Conservation (phyloP, 2,329 filamentous ascomycete genomes). For the Monosporascus sp. region DNA sequence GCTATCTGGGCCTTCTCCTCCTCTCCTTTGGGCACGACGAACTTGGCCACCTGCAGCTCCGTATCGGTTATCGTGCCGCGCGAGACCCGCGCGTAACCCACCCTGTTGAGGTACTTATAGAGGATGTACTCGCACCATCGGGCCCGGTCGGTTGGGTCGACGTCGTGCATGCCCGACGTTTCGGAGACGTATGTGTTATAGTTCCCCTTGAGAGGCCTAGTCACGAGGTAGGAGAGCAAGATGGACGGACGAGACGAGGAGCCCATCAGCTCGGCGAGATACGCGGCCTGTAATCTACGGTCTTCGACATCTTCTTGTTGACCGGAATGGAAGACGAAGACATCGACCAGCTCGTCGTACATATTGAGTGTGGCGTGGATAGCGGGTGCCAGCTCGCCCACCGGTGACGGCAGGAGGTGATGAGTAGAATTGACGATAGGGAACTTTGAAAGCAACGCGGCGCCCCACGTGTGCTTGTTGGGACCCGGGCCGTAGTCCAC, state of each 20-base stretch:
- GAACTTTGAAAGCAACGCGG: constrained; percentile 90
- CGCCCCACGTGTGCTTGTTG: constrained; percentile 98
- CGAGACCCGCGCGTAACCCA: constrained; percentile 85
- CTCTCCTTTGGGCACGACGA: constrained; percentile 70
- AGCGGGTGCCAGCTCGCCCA: constrained; percentile 89
- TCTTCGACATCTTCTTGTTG: constrained; percentile 97
- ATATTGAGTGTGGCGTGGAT: constrained; percentile 95
- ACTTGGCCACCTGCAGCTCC: constrained; percentile 94
- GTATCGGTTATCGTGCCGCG: constrained; percentile 93
- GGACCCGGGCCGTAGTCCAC: constrained; percentile 95
- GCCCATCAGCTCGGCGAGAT: constrained; percentile 84
- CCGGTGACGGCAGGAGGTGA: constrained; percentile 86
- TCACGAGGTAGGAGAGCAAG: constrained; percentile 87
- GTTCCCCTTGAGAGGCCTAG: constrained; percentile 83
- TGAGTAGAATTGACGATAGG: constrained; percentile 96
- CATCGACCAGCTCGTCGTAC: constrained; percentile 83
- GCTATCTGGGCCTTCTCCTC: constrained; percentile 46
- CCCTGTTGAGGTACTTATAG: constrained; percentile 80
- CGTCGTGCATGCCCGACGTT: constrained; percentile 86
- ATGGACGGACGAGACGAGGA: constrained; percentile 74
- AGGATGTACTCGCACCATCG: constrained; percentile 99
- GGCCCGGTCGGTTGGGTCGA: constrained; percentile 90
- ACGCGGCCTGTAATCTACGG: constrained; percentile 77
- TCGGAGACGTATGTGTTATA: constrained; percentile 94
- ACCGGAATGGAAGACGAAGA: constrained; percentile 97